Evolutionary conservation across 371 early-diverging fungal species (phyloP).

Genomic region (Apophysomyces trapeziformis): DNA sequence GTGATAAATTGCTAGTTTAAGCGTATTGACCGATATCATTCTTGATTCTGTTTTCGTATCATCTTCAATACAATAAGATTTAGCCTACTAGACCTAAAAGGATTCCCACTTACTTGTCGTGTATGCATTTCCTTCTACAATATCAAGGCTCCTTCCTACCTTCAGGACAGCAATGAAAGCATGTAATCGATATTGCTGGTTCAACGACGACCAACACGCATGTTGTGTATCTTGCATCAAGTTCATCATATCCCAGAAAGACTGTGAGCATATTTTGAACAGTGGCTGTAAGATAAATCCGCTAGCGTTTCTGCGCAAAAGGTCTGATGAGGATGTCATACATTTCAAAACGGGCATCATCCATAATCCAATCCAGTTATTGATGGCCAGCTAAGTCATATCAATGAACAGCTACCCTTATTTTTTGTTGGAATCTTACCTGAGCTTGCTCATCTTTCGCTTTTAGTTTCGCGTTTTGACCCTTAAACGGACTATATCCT

Average conservation of each 20-base stretch:
- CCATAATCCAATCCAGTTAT: conserved; percentile 48
- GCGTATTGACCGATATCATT: conserved; percentile 38
- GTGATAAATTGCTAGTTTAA: conserved; percentile 71
- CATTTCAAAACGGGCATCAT: conserved; percentile 33
- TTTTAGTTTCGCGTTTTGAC: conserved; percentile 37
- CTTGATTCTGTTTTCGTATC: conserved; percentile 12
- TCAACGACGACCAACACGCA: conserved; percentile 18
- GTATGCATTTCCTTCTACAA: conserved; percentile 57
- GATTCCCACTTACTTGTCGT: conserved; percentile 15
- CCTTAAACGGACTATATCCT: conserved; percentile 31
- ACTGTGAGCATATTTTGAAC: conserved; percentile 37
- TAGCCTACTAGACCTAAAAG: not conserved
- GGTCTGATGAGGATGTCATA: conserved; percentile 44
- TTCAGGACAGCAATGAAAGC: conserved; percentile 56
- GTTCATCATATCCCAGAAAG: conserved; percentile 47
- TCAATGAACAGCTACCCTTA: not conserved
- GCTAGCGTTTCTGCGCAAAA: conserved; percentile 42
- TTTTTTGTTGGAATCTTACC: conserved; percentile 11
- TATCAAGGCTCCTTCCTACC: conserved; percentile 59
- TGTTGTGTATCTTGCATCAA: conserved; percentile 33
- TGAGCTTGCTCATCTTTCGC: conserved; percentile 21
- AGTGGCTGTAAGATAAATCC: conserved; percentile 43
- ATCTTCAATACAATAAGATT: conserved; percentile 12
- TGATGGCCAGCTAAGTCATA: conserved; percentile 14
- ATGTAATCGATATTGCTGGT: conserved; percentile 31